Evolutionary conservation across 2,329 filamentous ascomycete genomes (phyloP), one percentile per base, ranked within the genome.

Genomic region (Phoma sp.): DNA sequence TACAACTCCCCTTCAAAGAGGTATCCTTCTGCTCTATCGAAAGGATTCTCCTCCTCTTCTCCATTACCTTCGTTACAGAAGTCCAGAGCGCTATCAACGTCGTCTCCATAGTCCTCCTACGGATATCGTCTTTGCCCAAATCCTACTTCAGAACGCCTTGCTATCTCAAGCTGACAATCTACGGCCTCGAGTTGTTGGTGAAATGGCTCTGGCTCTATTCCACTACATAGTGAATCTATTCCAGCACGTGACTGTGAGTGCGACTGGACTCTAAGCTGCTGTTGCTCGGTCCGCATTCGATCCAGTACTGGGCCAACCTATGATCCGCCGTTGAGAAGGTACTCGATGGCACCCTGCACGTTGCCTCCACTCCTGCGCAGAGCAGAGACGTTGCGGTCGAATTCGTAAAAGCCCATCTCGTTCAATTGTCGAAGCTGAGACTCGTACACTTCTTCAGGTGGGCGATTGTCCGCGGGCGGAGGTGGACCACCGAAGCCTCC

Each of bases 361-460:
- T 90, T 97, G 9, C 95, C 95, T 7, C 95, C 95, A 56, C 90
- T 91, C 67, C 93, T 85, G 74, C 93, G 84, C 68, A 99, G 78
- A 4, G 95, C 95, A 51, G 89, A 87, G 29, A 99, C 86, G 66
- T 99, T 99, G 64, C 90, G 81, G 47, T 99, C 93, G 70, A 98
- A 99, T 71, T 99, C 93, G 72, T 87, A 96, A 78, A 99, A 99
- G 3, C 95, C 95, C 95, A 99, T 99, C 62, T 98, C 95, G 74
- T 99, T 99, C 59, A 99, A 79, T 77, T 98, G 92, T 56, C 91
- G 83, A 44, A 99, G 80, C 77, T 99, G 93, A 29, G 90, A 87
- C 3, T 90, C 92, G 67, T 96, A 99, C 55, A 91, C 82, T 76
- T 98, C 95, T 80, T 99, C 95, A 0, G 95, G 93, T 4, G 95